Evolutionary conservation across 1,284 basidiomycete species (phyloP), one percentile per base, ranked within the genome.

Genomic region (Tylopilus orsonianus): DNA sequence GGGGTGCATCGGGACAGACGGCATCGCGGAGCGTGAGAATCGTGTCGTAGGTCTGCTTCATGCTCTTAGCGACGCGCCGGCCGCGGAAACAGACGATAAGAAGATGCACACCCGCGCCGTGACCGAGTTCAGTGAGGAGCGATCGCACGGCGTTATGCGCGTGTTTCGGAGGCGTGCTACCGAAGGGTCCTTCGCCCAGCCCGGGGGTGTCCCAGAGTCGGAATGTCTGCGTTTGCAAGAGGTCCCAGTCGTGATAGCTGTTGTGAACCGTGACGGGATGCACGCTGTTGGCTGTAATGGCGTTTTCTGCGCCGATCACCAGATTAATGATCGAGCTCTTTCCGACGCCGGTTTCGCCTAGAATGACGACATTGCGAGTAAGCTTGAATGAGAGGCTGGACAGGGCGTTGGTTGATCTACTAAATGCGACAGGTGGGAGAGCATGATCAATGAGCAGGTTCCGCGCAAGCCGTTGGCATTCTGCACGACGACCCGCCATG

Each of bases 201-300:
- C 61, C 61, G 2, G 65, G 60, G 13, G 61, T 67, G 29, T 63
- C 61, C 65, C 61, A 63, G 29, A 63, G 50, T 36, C 62, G 63
- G 19, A 63, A 66, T 2, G 41, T 61, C 20, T 56, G 52, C 0
- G 44, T 38, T 40, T 57, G 32, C 44, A 49, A 37, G 33, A 58
- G 43, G 10, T 50, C 22, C 59, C 49, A 64, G 26, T 65, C 61
- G 7, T 62, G 49, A 33, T 55, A 62, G 23, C 47, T 57, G n/a
- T 56, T 62, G 29, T 46, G 45, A 13, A 49, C 41, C 5, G 59
- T 61, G 35, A 57, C 54, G 9, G 59, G 57, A 19, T 40, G 16
- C 8, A 48, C 60, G 35, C 60, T 52, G 34, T 52, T 60, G 5
- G 45, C 24, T 2, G 44, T 41, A 19, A 41, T 14, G 3, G 59